Evolutionary conservation across 495 filamentous ascomycete species (phyloP).

Genomic region (Talaromyces ruber): DNA sequence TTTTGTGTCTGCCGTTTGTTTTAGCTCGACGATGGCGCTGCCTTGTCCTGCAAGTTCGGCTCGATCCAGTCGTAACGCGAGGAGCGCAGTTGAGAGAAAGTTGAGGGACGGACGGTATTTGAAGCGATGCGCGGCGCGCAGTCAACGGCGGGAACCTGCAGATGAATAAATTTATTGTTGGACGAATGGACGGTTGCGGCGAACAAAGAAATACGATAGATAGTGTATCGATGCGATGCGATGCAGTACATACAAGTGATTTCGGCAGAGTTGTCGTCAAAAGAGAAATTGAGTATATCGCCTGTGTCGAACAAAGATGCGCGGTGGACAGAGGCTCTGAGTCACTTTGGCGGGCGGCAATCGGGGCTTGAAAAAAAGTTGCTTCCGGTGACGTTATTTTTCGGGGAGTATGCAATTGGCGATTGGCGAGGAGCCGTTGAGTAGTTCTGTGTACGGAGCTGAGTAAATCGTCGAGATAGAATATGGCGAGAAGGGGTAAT

Average conservation of each 20-base stretch:
- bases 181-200: background rate
- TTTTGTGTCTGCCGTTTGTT: slow-evolving; percentile 1
- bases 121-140: slow-evolving; percentile 1
- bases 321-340: background rate
- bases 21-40: slow-evolving; percentile 2
- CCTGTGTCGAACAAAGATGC: background rate
- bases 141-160: slow-evolving; percentile 4
- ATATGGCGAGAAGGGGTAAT: background rate
- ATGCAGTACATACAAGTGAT: background rate
- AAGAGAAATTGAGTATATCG: background rate
- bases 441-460: background rate
- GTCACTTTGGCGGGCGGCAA: background rate
- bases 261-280: background rate
- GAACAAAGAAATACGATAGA: background rate
- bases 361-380: background rate
- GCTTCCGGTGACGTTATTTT: background rate
- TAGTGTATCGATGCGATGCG: background rate
- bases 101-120: background rate
- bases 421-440: background rate
- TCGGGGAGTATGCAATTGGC: background rate
- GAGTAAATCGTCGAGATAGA: background rate
- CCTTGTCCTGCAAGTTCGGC: slow-evolving; percentile 2
- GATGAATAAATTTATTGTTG: slow-evolving; percentile 1
- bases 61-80: slow-evolving; percentile 1
- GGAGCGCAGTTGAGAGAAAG: background rate